Base-by-base conservation (phyloP, 495 filamentous ascomycete species). In the Choiromyces venosus region DNA sequence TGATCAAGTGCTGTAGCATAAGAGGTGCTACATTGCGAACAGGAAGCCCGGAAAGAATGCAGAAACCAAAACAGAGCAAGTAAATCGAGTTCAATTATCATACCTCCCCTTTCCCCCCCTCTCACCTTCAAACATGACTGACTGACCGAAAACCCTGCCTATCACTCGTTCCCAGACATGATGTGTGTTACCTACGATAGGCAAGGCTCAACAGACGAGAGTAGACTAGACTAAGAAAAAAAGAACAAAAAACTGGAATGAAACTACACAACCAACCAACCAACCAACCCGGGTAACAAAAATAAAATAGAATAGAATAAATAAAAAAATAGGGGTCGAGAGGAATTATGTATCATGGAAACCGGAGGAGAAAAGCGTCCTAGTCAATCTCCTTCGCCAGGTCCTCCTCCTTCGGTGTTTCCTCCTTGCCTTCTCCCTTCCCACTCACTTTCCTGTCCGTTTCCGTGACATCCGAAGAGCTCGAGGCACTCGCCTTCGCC, bases 401-500 rank as follows among this genome's bases (percentile, higher is more conserved):
- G 18, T 77, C 75, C 69, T 77, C 75, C 29, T 72, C 37, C 66
- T 39, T 52, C n/a, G 74, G 69, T 37, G 69, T 4, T 56, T 77
- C 69, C 29, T 19, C 66, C 6, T 69, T 73, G 33, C 33, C 74
- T 10, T 73, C 72, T 14, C 74, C 75, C 14, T 77, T 75, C 7
- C 66, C 65, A 19, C 67, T 71, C 25, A 9, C 44, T 37, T 70
- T 70, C 5, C 66, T 72, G 67, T 77, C 74, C n/a, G 67, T 70
- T 14, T 66, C 56, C n/a, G 65, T 68, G 29, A 46, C 12, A 77
- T 70, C 70, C 9, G 74, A 64, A 38, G 66, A 69, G 44, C 72
- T 70, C 8, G 74, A 77, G 16, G 72, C 68, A 33, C 72, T 77
- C 16, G 37, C 71, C 67, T 76, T 81, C 36, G 70, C 79, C 46